phyloP scores from a whole-genome alignment of 257 asterid genomes.

The Solanum sejunctum region DNA sequence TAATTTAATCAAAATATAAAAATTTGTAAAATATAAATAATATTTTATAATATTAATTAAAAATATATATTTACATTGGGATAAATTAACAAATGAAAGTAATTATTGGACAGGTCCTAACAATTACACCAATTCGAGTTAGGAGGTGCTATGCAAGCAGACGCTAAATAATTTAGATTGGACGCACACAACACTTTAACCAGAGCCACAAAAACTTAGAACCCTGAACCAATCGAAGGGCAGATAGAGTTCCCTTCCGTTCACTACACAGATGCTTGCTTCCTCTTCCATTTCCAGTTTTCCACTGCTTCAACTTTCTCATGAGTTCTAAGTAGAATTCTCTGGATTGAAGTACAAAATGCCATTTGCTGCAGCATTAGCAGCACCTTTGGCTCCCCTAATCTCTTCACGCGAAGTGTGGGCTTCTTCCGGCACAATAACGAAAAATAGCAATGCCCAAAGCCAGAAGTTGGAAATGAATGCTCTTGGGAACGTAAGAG shows the following conservation, averaged over 20 bases:
- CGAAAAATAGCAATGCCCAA: slow-evolving; percentile 19
- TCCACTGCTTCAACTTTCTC: background rate
- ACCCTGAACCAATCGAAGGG: background rate
- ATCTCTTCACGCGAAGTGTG: background rate
- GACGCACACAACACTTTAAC: background rate
- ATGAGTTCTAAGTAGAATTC: background rate
- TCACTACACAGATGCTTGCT: background rate
- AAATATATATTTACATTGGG: no score
- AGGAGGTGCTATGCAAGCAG: no score
- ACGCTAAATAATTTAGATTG: no score
- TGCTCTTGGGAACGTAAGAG: slow-evolving; percentile 33
- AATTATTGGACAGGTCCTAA: no score
- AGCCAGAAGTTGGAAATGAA: slow-evolving; percentile 23
- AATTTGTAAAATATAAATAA: no score
- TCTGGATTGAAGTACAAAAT: background rate
- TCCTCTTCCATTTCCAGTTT: background rate
- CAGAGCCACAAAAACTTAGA: background rate
- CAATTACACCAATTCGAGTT: no score
- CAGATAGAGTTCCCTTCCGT: background rate
- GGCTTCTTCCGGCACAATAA: background rate
- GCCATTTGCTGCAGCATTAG: background rate
- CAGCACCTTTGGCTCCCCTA: background rate
- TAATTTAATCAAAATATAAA: no score
- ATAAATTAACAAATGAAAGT: no score
- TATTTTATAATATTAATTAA: no score